Base-by-base conservation (phyloP, 208 protist genomes). In the Acanthamoeba castellanii region DNA sequence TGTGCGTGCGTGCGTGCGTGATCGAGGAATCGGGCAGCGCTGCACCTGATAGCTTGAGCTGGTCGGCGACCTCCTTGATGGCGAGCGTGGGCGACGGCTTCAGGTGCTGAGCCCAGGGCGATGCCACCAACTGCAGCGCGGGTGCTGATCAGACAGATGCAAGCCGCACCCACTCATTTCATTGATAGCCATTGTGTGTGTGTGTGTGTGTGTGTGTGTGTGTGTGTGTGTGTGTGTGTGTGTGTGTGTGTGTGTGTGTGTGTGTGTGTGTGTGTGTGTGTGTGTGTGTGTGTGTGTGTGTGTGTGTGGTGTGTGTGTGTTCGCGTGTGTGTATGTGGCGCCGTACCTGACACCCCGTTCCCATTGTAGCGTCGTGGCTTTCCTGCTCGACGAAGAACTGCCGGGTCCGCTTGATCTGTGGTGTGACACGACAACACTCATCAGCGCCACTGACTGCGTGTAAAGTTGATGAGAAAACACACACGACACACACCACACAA, bases 31-130 rank as follows among this genome's bases (percentile, higher is more conserved):
- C 20, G 59, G 59, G 5, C 22, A 30, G 22, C 0, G 59, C 22
- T n/a, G n/a, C n/a, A 78, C 70, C 70, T 45, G 70, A 47, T 18
- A 25, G 70, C 22, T 78, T 78, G 70, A 78, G 70, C 20, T 78
- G 70, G 30, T 78, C 70, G 7, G 70, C 70, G 18, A 78, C 70
- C 32, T 34, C 70, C 70, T 78, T 78, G 70, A 78, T 42, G 70
- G 70, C 70, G 68, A 78, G 70, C 30, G 70, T 78, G 70, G 70
- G 70, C 68, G 70, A 78, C 6, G 70, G 70, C 70, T 78, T 78
- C 70, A 78, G 22, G 70, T 78, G 70, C 30, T 45, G 70, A 14
- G 70, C 70, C 70, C 70, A 78, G 0, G 70, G 70, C 70, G 70
- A 78, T 25, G 70, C 32, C 9, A 78, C 70, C 32, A 78, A 45